phyloP scores from a whole-genome alignment of 768 basidiomycete species.

The Rubroboletus pulcherrimus region DNA sequence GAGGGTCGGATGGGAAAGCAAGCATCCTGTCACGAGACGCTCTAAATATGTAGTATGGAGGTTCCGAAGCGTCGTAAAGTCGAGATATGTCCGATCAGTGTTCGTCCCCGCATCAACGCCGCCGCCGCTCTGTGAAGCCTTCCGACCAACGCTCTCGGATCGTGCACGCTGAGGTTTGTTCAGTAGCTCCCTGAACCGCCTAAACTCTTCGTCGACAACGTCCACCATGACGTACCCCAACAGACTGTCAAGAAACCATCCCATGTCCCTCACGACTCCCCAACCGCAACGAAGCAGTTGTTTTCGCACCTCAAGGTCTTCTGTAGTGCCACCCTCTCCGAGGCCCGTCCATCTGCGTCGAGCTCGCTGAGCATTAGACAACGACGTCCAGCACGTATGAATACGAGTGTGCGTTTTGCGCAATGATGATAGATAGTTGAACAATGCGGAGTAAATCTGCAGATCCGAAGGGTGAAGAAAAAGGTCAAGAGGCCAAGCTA shows the following conservation, averaged over 20 bases:
- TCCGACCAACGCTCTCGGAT: slow-evolving; percentile 19
- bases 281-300: slow-evolving; percentile 74
- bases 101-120: slow-evolving; percentile 20
- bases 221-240: slow-evolving; percentile 87
- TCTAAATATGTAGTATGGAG: slow-evolving; percentile 83
- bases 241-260: slow-evolving; percentile 85
- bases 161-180: slow-evolving; percentile 21
- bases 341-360: slow-evolving; percentile 83
- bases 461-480: slow-evolving; percentile 79
- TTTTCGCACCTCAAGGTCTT: slow-evolving; percentile 62
- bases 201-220: slow-evolving; percentile 82
- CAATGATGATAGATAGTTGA: slow-evolving; percentile 79
- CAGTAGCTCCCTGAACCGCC: slow-evolving; percentile 61
- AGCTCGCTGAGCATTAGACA: slow-evolving; percentile 83
- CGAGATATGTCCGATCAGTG: slow-evolving; percentile 43
- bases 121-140: slow-evolving; percentile 3
- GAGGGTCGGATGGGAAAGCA: slow-evolving; percentile 64
- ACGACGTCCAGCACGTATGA: slow-evolving; percentile 77
- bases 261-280: slow-evolving; percentile 85
- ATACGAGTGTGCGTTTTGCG: slow-evolving; percentile 81
- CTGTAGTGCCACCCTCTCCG: slow-evolving; percentile 78
- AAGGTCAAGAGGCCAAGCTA: slow-evolving; percentile 86
- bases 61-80: slow-evolving; percentile 81
- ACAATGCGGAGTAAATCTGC: slow-evolving; percentile 68
- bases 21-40: slow-evolving; percentile 71